These are phyloP conservation scores for Dendrocalamus sinicus DNA, from an alignment of 176 grass and related monocot genomes.

Conservation along the genomic window DNA sequence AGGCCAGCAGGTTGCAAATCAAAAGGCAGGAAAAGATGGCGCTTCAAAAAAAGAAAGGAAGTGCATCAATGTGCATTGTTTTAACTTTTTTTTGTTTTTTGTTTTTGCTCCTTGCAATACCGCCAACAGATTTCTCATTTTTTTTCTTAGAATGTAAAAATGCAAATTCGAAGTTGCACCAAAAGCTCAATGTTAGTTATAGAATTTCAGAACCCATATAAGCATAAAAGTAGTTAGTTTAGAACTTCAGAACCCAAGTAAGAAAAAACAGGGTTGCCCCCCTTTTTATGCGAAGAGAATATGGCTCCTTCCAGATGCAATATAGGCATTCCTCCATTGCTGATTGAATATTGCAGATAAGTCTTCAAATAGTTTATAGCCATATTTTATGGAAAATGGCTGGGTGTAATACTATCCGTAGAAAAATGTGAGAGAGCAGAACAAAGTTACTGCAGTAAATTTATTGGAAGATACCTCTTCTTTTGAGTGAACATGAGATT, in stretches of 20 bases:
- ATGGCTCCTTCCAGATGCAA: not conserved
- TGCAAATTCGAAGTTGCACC: not conserved
- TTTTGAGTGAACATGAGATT: conserved; percentile 91
- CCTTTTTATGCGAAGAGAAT: not conserved
- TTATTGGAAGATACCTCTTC: conserved; percentile 63
- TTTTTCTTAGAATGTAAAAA: not conserved
- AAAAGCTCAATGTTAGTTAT: not conserved
- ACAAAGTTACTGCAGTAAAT: not conserved
- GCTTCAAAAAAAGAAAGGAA: not conserved
- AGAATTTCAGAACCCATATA: not conserved
- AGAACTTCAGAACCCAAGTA: not conserved
- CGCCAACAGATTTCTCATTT: not conserved
- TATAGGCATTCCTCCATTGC: not conserved
- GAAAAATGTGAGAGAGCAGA: not conserved
- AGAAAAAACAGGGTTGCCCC: not conserved
- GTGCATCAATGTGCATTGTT: not conserved
- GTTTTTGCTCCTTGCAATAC: not conserved
- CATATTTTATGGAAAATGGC: not conserved
- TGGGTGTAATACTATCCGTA: not conserved
- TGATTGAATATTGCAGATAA: not conserved
- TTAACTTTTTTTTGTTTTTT: not conserved
- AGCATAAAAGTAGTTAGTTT: not conserved
- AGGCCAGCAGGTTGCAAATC: not conserved
- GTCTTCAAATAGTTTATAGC: not conserved
- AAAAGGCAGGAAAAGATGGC: not conserved